These are phyloP conservation scores for Apiotrichum domesticum DNA, from an alignment of 1,284 basidiomycete genomes.

Conservation along the genomic window DNA sequence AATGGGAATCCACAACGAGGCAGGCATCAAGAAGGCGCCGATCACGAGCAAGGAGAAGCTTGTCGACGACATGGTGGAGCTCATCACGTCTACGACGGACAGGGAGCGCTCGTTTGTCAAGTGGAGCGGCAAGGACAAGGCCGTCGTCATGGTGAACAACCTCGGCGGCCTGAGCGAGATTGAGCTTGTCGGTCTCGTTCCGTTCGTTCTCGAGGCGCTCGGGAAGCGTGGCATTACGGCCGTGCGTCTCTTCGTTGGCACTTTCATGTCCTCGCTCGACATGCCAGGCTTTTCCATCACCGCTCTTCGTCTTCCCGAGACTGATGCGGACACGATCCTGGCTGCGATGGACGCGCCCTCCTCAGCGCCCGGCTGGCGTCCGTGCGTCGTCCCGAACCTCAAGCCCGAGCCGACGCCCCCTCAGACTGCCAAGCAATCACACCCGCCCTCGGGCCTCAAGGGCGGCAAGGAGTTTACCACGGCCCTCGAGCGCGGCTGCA, in stretches of 20 bases:
- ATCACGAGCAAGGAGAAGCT: constrained; percentile 62
- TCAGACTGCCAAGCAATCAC: not conserved
- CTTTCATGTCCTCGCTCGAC: constrained; percentile 87
- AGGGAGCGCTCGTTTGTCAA: constrained; percentile 76
- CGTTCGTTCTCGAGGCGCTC: constrained; percentile 50
- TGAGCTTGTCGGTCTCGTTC: constrained; percentile 62
- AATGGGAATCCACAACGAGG: constrained; percentile 81
- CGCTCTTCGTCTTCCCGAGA: constrained; percentile 66
- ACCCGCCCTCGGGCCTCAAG: constrained; percentile 6
- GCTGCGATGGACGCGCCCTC: constrained; percentile 69
- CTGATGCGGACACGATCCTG: constrained; percentile 55
- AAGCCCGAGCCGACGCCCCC: constrained; percentile 9
- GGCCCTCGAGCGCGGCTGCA: constrained; percentile 59
- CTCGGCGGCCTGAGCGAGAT: constrained; percentile 77
- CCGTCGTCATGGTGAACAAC: constrained; percentile 52
- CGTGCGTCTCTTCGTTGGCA: constrained; percentile 64
- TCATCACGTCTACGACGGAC: constrained; percentile 69
- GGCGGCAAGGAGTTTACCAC: constrained; percentile 24
- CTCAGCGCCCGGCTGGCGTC: constrained; percentile 68
- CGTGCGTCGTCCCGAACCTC: constrained; percentile 6
- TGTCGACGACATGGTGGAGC: constrained; percentile 62
- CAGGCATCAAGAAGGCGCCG: constrained; percentile 64
- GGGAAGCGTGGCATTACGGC: constrained; percentile 56
- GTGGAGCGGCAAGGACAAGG: constrained; percentile 61
- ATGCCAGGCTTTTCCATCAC: constrained; percentile 94